phyloP scores from a whole-genome alignment of 352 stramenopile species.

The Globisporangium emineosum region DNA sequence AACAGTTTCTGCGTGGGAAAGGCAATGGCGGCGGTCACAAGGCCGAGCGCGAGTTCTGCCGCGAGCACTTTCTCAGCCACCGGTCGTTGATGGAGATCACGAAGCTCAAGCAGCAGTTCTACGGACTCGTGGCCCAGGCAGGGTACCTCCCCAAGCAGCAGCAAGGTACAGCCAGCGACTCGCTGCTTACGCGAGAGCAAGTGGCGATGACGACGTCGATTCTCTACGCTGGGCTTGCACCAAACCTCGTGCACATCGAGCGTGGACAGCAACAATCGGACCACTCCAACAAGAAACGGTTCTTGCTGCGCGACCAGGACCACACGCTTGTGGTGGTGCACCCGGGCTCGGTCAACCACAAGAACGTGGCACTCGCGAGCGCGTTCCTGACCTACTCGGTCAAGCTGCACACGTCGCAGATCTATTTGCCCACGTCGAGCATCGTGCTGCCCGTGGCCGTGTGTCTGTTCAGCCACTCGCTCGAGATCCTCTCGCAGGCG shows the following conservation, averaged over 20 bases:
- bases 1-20: constrained; percentile 16
- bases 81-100: constrained; percentile 55
- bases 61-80: constrained; percentile 59
- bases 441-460: constrained; percentile 59
- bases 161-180: constrained; percentile 3
- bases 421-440: constrained; percentile 71
- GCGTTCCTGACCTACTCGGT: constrained; percentile 74
- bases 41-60: constrained; percentile 64
- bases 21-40: constrained; percentile 17
- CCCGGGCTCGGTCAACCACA: constrained; percentile 74
- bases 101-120: constrained; percentile 80
- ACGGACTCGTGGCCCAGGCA: constrained; percentile 54
- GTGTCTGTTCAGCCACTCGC: constrained; percentile 64
- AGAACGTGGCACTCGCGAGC: constrained; percentile 44
- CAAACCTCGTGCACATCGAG: constrained; percentile 89
- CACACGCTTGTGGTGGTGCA: constrained; percentile 56
- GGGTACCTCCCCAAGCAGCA: constrained; percentile 42
- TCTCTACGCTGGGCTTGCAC: constrained; percentile 84
- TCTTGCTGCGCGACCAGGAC: constrained; percentile 47
- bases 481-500: constrained; percentile 55
- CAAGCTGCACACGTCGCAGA: constrained; percentile 82
- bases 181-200: constrained; percentile 40
- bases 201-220: constrained; percentile 61
- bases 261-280: constrained; percentile 10
- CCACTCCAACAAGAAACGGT: constrained; percentile 25